Percentiles rank a stretch among this genome's conserved stretches.
Conservation (phyloP, 768 basidiomycete genomes). For the Tricholoma saponaceum region DNA sequence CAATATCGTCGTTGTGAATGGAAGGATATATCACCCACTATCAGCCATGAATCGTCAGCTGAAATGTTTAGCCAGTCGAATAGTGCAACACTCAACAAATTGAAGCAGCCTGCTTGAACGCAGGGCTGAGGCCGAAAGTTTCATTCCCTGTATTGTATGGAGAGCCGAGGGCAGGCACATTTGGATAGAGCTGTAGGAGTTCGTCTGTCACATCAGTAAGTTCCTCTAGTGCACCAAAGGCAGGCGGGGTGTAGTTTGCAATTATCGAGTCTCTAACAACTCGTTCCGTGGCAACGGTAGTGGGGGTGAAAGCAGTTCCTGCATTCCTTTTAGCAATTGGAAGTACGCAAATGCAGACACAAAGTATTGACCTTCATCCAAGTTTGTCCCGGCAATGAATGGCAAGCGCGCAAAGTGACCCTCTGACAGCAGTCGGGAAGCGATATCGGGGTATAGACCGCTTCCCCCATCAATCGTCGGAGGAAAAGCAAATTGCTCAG, state of each 20-base stretch:
- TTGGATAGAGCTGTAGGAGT: constrained; percentile 37
- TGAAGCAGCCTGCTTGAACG: constrained; percentile 35
- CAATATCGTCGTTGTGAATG: constrained; percentile 30
- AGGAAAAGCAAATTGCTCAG: constrained; percentile 28
- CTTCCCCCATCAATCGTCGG: constrained; percentile 38
- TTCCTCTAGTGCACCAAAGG: constrained; percentile 12
- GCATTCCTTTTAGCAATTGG: neutral
- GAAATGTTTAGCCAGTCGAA: neutral
- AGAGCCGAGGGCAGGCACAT: too few species aligned
- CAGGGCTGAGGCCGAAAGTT: constrained; percentile 36
- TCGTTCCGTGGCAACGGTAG: constrained; percentile 19
- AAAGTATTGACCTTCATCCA: constrained; percentile 40
- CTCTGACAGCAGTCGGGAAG: constrained; percentile 26
- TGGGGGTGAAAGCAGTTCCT: constrained; percentile 30
- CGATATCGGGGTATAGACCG: constrained; percentile 35
- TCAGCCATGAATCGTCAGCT: neutral
- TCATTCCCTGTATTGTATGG: too few species aligned
- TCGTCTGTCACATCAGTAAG: constrained; percentile 15
- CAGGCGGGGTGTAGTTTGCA: constrained; percentile 22
- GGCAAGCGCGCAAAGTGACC: constrained; percentile 36
- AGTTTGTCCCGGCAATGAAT: constrained; percentile 39
- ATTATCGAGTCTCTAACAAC: constrained; percentile 16
- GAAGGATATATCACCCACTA: constrained; percentile 31
- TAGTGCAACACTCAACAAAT: constrained; percentile 15
- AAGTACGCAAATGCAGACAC: neutral